Conservation (phyloP, 179 eudicot genomes). For the Spinacia oleracea region DNA sequence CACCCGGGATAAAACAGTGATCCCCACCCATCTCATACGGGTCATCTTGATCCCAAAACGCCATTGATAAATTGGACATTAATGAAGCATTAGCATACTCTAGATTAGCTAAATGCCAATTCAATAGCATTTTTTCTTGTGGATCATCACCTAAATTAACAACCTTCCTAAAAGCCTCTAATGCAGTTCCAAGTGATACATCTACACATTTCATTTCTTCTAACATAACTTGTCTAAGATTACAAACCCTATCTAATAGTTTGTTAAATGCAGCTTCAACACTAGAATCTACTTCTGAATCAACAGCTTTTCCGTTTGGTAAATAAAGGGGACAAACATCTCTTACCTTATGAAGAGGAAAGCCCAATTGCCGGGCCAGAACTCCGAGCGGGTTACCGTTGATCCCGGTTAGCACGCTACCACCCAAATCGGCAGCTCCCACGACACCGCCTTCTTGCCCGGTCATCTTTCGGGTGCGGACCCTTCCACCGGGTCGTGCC, state of each 20-base stretch:
- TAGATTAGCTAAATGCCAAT: slow-evolving; percentile 97
- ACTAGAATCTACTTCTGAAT: slow-evolving; percentile 63
- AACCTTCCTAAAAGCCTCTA: slow-evolving; percentile 77
- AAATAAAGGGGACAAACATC: slow-evolving; percentile 89
- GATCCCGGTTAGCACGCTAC: slow-evolving; percentile 90
- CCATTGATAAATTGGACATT: slow-evolving; percentile 85
- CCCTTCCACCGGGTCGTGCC: slow-evolving; percentile 80
- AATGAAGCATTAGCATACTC: slow-evolving; percentile 92
- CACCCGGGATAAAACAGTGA: slow-evolving; percentile 97
- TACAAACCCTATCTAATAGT: slow-evolving; percentile 89
- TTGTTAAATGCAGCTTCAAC: slow-evolving; percentile 82
- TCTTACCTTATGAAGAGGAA: slow-evolving; percentile 93
- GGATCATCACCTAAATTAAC: slow-evolving; percentile 71
- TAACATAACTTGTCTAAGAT: slow-evolving; percentile 87
- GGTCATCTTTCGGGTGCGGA: slow-evolving; percentile 59
- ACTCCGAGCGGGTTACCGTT: slow-evolving; percentile 96
- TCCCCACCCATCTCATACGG: slow-evolving; percentile 99
- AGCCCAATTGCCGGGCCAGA: slow-evolving; percentile 77
- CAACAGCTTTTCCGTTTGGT: slow-evolving; percentile 73
- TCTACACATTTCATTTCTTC: slow-evolving; percentile 83
- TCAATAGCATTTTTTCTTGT: slow-evolving; percentile 76
- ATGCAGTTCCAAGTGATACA: slow-evolving; percentile 74
- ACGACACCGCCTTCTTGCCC: slow-evolving; percentile 17
- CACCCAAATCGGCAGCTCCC: slow-evolving; percentile 92
- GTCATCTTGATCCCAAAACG: slow-evolving; percentile 98